These are phyloP conservation scores for Solanum hybrid DNA, from an alignment of 305 asterid genomes.

Conservation along the genomic window DNA sequence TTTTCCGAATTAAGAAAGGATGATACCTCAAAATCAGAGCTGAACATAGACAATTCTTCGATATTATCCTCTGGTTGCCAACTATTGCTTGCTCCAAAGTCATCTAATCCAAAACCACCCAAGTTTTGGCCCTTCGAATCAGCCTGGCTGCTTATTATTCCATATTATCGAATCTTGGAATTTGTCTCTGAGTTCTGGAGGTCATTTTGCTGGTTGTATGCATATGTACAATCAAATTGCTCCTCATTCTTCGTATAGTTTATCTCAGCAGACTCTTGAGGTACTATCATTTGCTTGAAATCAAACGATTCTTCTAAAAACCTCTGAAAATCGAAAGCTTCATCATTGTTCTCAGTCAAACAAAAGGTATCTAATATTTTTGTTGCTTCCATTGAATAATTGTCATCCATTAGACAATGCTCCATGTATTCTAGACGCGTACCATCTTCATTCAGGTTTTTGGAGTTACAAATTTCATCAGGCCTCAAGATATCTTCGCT, in stretches of 20 bases:
- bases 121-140: background rate
- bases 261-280: background rate
- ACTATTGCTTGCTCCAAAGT: background rate
- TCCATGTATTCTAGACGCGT: background rate
- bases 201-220: background rate
- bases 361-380: background rate
- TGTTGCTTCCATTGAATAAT: background rate
- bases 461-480: background rate
- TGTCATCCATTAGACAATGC: conserved; percentile 10
- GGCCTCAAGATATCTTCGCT: background rate
- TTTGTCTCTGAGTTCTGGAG: background rate
- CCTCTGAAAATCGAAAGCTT: background rate
- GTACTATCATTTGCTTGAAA: background rate
- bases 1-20: background rate
- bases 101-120: background rate
- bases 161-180: background rate
- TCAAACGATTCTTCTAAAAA: background rate
- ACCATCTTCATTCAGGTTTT: background rate
- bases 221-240: background rate
- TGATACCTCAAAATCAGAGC: background rate
- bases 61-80: background rate
- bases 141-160: background rate
- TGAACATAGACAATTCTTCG: background rate
- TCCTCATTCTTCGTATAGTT: background rate
- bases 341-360: background rate